Evolutionary conservation across 352 stramenopile genomes (phyloP), one percentile per base, ranked within the genome.

Genomic region (Albugo laibachii): DNA sequence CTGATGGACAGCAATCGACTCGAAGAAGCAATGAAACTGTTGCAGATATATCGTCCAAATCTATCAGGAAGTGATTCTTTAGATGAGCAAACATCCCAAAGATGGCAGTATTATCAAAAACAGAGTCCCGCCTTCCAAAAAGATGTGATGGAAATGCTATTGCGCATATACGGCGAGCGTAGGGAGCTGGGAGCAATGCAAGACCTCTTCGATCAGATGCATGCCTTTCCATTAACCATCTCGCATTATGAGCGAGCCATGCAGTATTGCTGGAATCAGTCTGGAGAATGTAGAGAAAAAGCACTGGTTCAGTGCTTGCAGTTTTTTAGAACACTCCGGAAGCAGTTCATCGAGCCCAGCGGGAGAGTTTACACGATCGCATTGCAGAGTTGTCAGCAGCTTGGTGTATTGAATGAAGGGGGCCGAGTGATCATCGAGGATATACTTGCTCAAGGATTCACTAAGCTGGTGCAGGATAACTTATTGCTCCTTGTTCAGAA

Each of bases 271-370:
- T 49, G 55, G 36, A 54, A 58, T 40, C 36, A 53, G 16, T 35
- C 35, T 10, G 49, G 50, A 1, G 46, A 43, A 18, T 54, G 62
- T 0, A 55, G 53, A 15, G 35, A 45, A 6, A 44, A 53, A 5
- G 71, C 66, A 8, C 55, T 71, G 6, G 54, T 66, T 13, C 49
- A 71, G 35, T 70, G 61, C 42, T 56, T 89, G 45, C 69, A 74
- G 53, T 53, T 89, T 43, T 89, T 87, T 36, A 70, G 87, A 57
- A 53, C 64, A 45, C 60, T 89, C 34, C 71, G 72, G 19, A 69
- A 71, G 27, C 64, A 79, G 21, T 85, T 85, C 48, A 61, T 89
- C 48, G 73, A 79, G 16, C 77, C 77, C 10, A 85, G 77, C 37
- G 77, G 74, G 19, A 58, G 71, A 47, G 65, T 80, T 18, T 89